Conservation (phyloP, 495 filamentous ascomycete species). For the Tuber umbilicatum region DNA sequence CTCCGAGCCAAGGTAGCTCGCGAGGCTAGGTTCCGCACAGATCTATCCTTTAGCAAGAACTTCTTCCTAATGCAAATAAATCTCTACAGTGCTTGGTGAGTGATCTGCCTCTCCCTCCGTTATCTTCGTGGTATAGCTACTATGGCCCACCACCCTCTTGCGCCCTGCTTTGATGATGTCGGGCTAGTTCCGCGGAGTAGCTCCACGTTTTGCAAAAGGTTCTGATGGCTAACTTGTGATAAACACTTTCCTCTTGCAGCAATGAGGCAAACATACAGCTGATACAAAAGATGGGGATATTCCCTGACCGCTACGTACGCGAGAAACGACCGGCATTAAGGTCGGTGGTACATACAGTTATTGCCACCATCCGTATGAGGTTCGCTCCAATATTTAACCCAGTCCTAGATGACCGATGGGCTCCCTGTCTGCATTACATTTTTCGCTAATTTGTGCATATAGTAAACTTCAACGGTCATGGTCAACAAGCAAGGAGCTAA, state of each 20-base stretch:
- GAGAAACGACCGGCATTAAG: slow-evolving; percentile 44
- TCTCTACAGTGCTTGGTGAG: slow-evolving; percentile 79
- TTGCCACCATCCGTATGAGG: slow-evolving; percentile 39
- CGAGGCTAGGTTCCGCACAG: slow-evolving; percentile 70
- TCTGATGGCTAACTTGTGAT: slow-evolving; percentile 24
- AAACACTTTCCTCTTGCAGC: slow-evolving; percentile 47
- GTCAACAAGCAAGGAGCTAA: slow-evolving; percentile 36
- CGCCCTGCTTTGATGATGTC: neutral
- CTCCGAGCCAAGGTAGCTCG: slow-evolving; percentile 68
- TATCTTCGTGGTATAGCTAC: neutral
- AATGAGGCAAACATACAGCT: slow-evolving; percentile 86
- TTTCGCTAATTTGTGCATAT: slow-evolving; percentile 13
- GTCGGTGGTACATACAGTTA: slow-evolving; percentile 38
- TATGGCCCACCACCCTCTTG: neutral
- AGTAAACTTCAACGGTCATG: slow-evolving; percentile 35
- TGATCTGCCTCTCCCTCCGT: slow-evolving; percentile 39
- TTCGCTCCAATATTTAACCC: slow-evolving; percentile 15
- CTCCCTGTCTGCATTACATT: neutral
- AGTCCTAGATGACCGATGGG: neutral
- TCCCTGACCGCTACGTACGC: slow-evolving; percentile 45
- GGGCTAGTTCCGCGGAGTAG: slow-evolving; percentile 9
- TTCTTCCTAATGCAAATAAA: slow-evolving; percentile 71
- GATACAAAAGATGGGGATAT: slow-evolving; percentile 70
- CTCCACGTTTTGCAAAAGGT: slow-evolving; percentile 29
- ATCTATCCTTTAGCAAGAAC: slow-evolving; percentile 73